A percentile compares a stretch with the other conserved stretches of the same genome.
phyloP scores from a whole-genome alignment of 2,329 filamentous ascomycete species.

The Rutstroemia sp. region DNA sequence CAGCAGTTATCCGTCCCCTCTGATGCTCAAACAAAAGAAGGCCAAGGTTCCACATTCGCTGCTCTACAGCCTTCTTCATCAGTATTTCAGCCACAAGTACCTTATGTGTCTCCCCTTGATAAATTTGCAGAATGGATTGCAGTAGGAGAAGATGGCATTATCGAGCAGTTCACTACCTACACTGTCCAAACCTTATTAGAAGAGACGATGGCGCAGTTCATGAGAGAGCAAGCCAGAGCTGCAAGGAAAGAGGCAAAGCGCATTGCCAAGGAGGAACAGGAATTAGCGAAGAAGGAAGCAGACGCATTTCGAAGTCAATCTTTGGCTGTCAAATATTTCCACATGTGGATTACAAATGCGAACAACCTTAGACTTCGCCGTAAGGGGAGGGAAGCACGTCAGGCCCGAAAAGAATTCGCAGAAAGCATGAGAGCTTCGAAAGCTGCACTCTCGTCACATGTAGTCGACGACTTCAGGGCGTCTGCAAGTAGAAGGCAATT shows the following conservation, averaged over 20 bases:
- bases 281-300: slow-evolving; percentile 18
- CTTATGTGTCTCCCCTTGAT: not conserved
- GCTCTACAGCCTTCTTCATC: not conserved
- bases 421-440: slow-evolving; percentile 23
- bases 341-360: slow-evolving; percentile 24
- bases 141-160: slow-evolving; percentile 25
- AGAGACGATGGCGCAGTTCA: slow-evolving; percentile 14
- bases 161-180: slow-evolving; percentile 27
- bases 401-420: slow-evolving; percentile 24
- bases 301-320: slow-evolving; percentile 22
- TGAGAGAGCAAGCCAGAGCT: slow-evolving; percentile 11
- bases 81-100: not conserved
- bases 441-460: slow-evolving; percentile 17
- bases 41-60: not conserved
- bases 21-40: not conserved
- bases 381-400: slow-evolving; percentile 25
- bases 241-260: slow-evolving; percentile 11
- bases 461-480: slow-evolving; percentile 29
- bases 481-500: slow-evolving; percentile 12
- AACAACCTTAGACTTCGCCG: slow-evolving; percentile 21
- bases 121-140: slow-evolving; percentile 23
- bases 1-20: not conserved
- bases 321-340: slow-evolving; percentile 26
- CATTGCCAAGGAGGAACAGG: slow-evolving; percentile 16
- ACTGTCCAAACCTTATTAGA: slow-evolving; percentile 20